Base-by-base conservation (phyloP, 441 rosid genomes). In the Populus hybrid region DNA sequence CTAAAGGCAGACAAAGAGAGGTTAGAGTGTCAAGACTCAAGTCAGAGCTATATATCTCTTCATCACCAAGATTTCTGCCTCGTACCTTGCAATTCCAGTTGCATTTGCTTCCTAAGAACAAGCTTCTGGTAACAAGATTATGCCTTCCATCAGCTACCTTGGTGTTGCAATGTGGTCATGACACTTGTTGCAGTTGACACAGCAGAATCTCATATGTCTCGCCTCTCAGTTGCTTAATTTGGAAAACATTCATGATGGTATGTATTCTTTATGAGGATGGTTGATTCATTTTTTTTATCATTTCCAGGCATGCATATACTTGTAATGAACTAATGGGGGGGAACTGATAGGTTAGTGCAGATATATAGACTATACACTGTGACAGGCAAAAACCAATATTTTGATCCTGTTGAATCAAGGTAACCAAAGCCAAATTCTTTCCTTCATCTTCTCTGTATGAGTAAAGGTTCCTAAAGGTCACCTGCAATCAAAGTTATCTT, bases 1-100 rank as follows among this genome's bases (percentile, higher is more conserved):
- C 79, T 85, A 23, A 85, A 81, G 78, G 82, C 82, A 14, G 86
- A 85, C 68, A 83, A 85, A 68, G 88, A 85, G 82, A 85, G 76
- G 84, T 73, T 85, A 73, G 82, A 83, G 69, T 75, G 77, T 80
- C 83, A 86, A 76, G 63, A 73, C 36, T 77, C 85, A 86, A 76
- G 50, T 71, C 36, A 81, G 80, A 82, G 74, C 77, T 21, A 73
- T 76, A n/a, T n/a, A n/a, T n/a, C 6, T 29, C 40, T 14, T 5
- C 42, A 16, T 36, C 20, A 29, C 71, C 71, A 14, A 9, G 71
- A 29, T 68, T 68, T 3, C 33, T 65, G 68, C 68, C 68, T 65
- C 20, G 3, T 28, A 9, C 20, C 20, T 12, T 9, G 38, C 71
- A 14, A 31, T 16, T 29, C 11, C 71, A 33, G 71, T 9, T 33